Evolutionary conservation across 495 filamentous ascomycete species (phyloP).

Genomic region (Penicillium cataractarum): DNA sequence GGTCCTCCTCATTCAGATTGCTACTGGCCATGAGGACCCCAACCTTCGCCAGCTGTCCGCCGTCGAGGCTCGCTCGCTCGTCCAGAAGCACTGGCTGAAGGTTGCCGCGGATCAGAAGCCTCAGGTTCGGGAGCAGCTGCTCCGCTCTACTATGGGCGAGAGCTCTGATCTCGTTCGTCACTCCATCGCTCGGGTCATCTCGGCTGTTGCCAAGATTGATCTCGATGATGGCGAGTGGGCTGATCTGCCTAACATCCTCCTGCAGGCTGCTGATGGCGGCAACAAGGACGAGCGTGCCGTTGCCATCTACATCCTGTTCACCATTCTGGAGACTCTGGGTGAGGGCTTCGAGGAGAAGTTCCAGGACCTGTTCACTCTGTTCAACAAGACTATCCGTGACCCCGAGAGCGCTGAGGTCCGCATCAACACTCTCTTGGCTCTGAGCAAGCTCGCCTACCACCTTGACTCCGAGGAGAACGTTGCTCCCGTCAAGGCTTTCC

Average conservation of each 20-base stretch:
- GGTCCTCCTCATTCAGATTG: conserved; percentile 79
- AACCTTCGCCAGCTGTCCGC: conserved; percentile 86
- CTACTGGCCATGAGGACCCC: conserved; percentile 70
- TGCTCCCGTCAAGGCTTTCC: conserved; percentile 70
- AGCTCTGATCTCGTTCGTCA: conserved; percentile 74
- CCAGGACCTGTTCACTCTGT: conserved; percentile 76
- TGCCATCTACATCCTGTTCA: conserved; percentile 89
- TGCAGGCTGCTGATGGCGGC: conserved; percentile 69
- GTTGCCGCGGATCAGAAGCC: conserved; percentile 68
- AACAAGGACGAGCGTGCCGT: conserved; percentile 84
- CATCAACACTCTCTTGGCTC: conserved; percentile 91
- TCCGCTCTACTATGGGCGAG: conserved; percentile 81
- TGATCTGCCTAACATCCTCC: conserved; percentile 75
- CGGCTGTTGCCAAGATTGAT: conserved; percentile 83
- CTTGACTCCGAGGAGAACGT: conserved; percentile 83
- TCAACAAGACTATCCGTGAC: conserved; percentile 85
- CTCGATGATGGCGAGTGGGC: conserved; percentile 85
- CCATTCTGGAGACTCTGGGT: conserved; percentile 82
- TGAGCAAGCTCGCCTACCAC: conserved; percentile 85
- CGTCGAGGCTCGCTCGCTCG: conserved; percentile 79
- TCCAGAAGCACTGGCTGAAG: conserved; percentile 81
- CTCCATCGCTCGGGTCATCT: conserved; percentile 83
- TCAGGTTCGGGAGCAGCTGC: conserved; percentile 76
- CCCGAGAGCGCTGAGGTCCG: conserved; percentile 89
- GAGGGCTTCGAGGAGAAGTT: conserved; percentile 78